A percentile compares a stretch with the other conserved stretches of the same genome.
phyloP scores from a whole-genome alignment of 441 rosid genomes.

The Theobroma grandiflorum region DNA sequence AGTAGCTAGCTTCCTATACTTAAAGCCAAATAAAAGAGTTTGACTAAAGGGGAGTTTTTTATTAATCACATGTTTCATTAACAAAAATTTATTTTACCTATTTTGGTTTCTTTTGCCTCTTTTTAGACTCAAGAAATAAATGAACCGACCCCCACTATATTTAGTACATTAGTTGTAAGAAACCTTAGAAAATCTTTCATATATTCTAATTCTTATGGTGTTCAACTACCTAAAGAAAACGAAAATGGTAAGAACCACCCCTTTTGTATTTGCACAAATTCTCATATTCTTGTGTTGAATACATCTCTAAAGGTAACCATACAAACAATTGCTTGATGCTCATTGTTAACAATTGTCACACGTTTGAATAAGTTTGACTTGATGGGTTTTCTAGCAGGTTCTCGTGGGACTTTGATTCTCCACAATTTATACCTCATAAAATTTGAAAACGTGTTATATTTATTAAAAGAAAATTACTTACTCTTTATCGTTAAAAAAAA shows the following conservation, averaged over 20 bases:
- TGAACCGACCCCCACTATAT: background rate
- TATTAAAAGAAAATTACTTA: too few species aligned
- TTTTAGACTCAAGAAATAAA: background rate
- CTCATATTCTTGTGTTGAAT: background rate
- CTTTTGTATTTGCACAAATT: background rate
- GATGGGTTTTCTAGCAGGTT: background rate
- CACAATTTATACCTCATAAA: background rate
- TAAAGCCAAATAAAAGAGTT: background rate
- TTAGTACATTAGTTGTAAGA: background rate
- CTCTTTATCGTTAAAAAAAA: too few species aligned
- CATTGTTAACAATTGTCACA: background rate
- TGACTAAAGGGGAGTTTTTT: background rate
- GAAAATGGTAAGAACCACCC: background rate
- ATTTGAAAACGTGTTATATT: too few species aligned
- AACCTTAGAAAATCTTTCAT: background rate
- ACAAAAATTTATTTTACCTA: background rate
- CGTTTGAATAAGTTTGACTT: background rate
- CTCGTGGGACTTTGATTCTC: background rate
- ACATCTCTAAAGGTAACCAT: background rate
- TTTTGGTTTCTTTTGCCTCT: background rate
- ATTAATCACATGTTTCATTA: background rate
- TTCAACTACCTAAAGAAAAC: constrained; percentile 14
- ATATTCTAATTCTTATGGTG: background rate
- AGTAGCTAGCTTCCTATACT: too few species aligned
- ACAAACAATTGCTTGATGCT: constrained; percentile 17